Percentiles rank a stretch among this genome's conserved stretches.
Conservation (phyloP, 129 eudicot species). For the Helianthus tuberosus region DNA sequence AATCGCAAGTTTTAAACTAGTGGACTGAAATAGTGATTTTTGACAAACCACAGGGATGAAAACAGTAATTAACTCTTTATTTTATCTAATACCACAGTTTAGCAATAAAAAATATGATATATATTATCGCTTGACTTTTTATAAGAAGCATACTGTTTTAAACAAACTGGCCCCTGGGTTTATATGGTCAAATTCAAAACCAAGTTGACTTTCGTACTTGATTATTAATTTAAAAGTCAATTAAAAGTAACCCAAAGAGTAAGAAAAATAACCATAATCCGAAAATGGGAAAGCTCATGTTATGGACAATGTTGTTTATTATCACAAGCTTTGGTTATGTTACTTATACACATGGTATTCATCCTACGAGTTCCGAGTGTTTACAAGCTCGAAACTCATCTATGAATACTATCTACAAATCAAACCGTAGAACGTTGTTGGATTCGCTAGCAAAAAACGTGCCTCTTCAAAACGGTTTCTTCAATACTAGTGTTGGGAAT, state of each 20-base stretch:
- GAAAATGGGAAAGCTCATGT: conserved; percentile 21
- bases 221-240: background rate
- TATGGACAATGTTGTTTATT: conserved; percentile 10
- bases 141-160: too few relatives aligned
- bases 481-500: too few relatives aligned
- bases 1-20: too few relatives aligned
- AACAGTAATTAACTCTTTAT: too few relatives aligned
- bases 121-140: background rate
- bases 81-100: too few relatives aligned
- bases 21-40: too few relatives aligned
- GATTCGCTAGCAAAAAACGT: too few relatives aligned
- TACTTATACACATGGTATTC: background rate
- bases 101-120: too few relatives aligned
- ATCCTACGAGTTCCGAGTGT: conserved; percentile 1
- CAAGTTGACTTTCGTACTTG: conserved; percentile 6
- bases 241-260: background rate
- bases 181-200: conserved; percentile 20
- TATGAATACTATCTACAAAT: conserved; percentile 4
- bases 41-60: too few relatives aligned
- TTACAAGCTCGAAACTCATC: conserved; percentile 15
- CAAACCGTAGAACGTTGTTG: conserved; percentile 18
- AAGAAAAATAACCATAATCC: background rate
- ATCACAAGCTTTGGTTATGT: background rate
- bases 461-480: too few relatives aligned
- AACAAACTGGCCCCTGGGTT: background rate